A percentile compares a stretch with the other conserved stretches of the same genome.
Evolutionary conservation across 2,329 filamentous ascomycete species (phyloP).

Genomic region (Periconia sp.): DNA sequence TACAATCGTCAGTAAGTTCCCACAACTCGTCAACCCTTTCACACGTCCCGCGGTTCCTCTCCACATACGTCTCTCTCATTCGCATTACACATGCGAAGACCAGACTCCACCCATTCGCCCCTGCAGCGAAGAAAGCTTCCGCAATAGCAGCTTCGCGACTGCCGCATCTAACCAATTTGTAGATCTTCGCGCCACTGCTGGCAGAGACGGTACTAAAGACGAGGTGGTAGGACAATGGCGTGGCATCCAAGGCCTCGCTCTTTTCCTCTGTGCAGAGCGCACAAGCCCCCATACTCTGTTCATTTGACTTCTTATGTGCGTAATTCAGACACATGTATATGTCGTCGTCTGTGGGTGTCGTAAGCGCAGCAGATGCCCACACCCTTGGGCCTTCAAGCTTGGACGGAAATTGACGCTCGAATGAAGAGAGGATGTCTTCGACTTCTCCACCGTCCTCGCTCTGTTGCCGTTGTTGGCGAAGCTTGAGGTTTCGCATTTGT

Average conservation of each 20-base stretch:
- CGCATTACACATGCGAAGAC: constrained; percentile 35
- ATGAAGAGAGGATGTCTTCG: constrained; percentile 13
- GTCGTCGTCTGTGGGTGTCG: constrained; percentile 31
- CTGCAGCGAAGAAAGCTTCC: constrained; percentile 31
- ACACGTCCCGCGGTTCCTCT: constrained; percentile 11
- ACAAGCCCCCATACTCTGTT: constrained; percentile 19
- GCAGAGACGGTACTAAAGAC: constrained; percentile 27
- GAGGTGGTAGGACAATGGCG: constrained; percentile 26
- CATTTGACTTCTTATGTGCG: constrained; percentile 14
- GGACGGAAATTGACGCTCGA: constrained; percentile 18
- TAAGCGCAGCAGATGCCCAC: constrained; percentile 34
- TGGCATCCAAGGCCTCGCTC: constrained; percentile 24
- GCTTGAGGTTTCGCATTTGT: constrained; percentile 13
- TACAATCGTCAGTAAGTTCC: constrained; percentile 23
- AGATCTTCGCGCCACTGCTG: constrained; percentile 24
- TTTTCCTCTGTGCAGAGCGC: constrained; percentile 30
- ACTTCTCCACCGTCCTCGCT: not conserved
- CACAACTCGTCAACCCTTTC: constrained; percentile 27
- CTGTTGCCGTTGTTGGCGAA: not conserved
- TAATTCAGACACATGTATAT: constrained; percentile 22
- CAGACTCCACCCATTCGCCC: constrained; percentile 34
- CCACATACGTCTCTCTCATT: constrained; percentile 23
- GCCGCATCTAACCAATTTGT: constrained; percentile 34
- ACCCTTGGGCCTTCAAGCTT: constrained; percentile 27
- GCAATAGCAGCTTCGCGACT: constrained; percentile 33